Conservation (phyloP, 805 yeast species). For the Nakazawaea holstii region DNA sequence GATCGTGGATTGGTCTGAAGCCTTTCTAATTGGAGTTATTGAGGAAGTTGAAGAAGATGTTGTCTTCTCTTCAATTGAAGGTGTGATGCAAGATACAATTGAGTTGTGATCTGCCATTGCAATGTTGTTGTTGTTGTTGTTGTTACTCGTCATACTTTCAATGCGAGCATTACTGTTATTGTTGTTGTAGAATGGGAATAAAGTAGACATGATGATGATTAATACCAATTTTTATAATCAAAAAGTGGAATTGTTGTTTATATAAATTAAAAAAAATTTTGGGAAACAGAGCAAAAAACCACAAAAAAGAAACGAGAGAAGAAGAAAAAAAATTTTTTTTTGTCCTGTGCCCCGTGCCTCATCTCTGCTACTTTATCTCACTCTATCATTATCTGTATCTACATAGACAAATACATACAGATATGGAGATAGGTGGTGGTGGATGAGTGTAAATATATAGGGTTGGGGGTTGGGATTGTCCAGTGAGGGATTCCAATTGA, state of each 20-base stretch:
- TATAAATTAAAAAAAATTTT: too few relatives aligned
- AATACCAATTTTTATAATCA: too few relatives aligned
- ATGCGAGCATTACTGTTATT: not conserved
- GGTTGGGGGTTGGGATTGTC: too few relatives aligned
- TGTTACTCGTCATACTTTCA: not conserved
- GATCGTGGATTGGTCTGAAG: constrained; percentile 19
- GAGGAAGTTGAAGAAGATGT: not conserved
- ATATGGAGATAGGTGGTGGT: too few relatives aligned
- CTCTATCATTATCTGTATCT: too few relatives aligned
- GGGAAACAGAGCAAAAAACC: not conserved
- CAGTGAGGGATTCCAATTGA: too few relatives aligned
- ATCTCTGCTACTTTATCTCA: not conserved
- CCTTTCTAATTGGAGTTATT: constrained; percentile 2
- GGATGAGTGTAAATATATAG: too few relatives aligned
- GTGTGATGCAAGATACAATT: constrained; percentile 1
- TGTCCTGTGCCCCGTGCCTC: not conserved
- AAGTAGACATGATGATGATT: not conserved
- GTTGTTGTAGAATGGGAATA: not conserved
- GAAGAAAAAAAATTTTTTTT: too few relatives aligned
- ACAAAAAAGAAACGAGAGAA: not conserved
- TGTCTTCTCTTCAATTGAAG: constrained; percentile 6
- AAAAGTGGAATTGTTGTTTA: too few relatives aligned
- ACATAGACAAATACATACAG: too few relatives aligned
- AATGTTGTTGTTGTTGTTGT: not conserved
- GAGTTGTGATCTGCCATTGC: not conserved